phyloP scores from a whole-genome alignment of 2,329 filamentous ascomycete genomes.

The Trichoderma aggressivum region DNA sequence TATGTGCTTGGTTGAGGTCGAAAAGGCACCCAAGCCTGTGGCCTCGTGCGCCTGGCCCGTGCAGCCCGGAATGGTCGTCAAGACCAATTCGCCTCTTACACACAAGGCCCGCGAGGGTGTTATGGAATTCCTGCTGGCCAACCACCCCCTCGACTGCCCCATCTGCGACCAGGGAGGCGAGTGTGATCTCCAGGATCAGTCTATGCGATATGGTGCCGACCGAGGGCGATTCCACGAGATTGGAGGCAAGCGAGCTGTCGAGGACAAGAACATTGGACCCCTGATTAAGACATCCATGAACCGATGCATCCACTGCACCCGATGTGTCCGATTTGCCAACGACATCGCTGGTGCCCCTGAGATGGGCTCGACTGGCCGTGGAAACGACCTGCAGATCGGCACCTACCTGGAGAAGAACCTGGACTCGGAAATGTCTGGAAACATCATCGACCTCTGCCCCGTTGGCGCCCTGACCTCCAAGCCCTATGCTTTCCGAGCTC shows the following conservation, averaged over 20 bases:
- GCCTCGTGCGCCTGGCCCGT: constrained; percentile 99
- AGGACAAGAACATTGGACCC: constrained; percentile 99
- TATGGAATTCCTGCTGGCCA: constrained; percentile 97
- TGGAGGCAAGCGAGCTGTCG: constrained; percentile 91
- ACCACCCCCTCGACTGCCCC: constrained; percentile 93
- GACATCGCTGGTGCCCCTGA: constrained; percentile 95
- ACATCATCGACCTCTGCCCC: constrained; percentile 96
- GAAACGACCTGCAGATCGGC: constrained; percentile 96
- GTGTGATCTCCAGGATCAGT: constrained; percentile 98
- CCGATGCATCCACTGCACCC: constrained; percentile 97
- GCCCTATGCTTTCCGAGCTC: constrained; percentile 93
- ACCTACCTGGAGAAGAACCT: constrained; percentile 95
- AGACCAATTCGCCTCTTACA: constrained; percentile 92
- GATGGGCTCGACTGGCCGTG: constrained; percentile 88
- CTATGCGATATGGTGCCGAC: constrained; percentile 96
- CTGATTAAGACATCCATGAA: constrained; percentile 99
- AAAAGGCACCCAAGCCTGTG: constrained; percentile 92
- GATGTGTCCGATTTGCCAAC: constrained; percentile 96
- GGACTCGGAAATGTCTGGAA: constrained; percentile 91
- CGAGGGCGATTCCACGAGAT: constrained; percentile 95
- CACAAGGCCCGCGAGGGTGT: constrained; percentile 98
- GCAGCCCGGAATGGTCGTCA: constrained; percentile 97
- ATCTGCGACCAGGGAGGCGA: constrained; percentile 99
- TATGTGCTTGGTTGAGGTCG: constrained; percentile 99
- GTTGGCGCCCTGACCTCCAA: constrained; percentile 96